A percentile compares a stretch with the other conserved stretches of the same genome.
Evolutionary conservation across 306 rosid species (phyloP).

Genomic region (Gastrolobium bilobum): DNA sequence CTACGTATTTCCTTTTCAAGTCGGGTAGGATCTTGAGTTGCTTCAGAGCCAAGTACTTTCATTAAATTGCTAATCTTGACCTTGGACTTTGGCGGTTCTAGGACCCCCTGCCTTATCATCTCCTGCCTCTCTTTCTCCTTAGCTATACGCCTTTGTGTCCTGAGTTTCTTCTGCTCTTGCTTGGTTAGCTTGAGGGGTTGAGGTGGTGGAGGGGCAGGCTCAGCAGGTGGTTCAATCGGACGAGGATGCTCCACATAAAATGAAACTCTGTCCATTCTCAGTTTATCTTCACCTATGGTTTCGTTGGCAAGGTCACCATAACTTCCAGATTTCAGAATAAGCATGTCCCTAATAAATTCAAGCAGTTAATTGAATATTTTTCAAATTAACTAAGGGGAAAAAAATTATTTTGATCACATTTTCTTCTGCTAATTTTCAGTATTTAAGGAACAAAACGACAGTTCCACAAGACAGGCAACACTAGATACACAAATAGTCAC

Average conservation of each 20-base stretch:
- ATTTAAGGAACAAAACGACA: not conserved
- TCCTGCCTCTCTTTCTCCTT: conserved; percentile 95
- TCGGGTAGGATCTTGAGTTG: conserved; percentile 97
- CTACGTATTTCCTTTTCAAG: conserved; percentile 92
- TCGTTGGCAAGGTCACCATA: conserved; percentile 66
- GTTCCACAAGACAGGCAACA: conserved; percentile 5
- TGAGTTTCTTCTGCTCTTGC: conserved; percentile 95
- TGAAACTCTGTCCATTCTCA: conserved; percentile 77
- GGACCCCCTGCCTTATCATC: conserved; percentile 95
- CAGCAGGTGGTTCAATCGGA: conserved; percentile 97
- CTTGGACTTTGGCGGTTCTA: conserved; percentile 95
- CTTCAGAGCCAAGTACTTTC: conserved; percentile 98
- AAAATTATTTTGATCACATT: not conserved
- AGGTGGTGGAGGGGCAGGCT: conserved; percentile 98
- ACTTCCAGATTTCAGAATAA: conserved; percentile 71
- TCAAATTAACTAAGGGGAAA: not conserved
- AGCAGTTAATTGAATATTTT: conserved; percentile 28
- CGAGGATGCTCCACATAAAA: conserved; percentile 95
- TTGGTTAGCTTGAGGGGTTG: conserved; percentile 95
- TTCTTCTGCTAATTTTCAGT: not conserved
- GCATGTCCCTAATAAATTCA: conserved; percentile 69
- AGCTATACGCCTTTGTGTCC: conserved; percentile 90
- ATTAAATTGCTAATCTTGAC: conserved; percentile 94
- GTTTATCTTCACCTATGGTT: conserved; percentile 55
- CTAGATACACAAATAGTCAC: conserved; percentile 4